phyloP scores from a whole-genome alignment of 805 yeast species.

The Yarrowia sp. region DNA sequence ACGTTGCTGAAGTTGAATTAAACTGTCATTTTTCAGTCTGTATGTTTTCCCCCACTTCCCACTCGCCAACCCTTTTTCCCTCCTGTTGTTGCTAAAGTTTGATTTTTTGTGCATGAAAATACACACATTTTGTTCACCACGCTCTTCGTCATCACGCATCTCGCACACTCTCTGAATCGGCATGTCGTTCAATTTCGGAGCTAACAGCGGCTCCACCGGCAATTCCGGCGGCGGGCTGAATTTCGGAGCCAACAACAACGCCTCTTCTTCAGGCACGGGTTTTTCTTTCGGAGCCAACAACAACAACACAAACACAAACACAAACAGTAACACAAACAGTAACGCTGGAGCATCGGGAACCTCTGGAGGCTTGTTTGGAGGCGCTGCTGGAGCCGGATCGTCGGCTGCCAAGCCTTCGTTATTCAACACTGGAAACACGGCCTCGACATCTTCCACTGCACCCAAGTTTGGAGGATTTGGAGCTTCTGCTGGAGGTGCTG shows the following conservation, averaged over 20 bases:
- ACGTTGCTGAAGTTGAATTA: too few species aligned
- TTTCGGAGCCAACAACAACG: neutral
- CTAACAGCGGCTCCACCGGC: neutral
- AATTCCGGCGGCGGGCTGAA: conserved; percentile 1
- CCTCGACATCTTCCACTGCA: neutral
- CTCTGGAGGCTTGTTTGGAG: conserved; percentile 41
- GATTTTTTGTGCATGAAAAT: conserved; percentile 29
- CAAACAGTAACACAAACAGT: neutral
- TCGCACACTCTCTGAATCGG: too few species aligned
- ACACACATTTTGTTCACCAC: too few species aligned
- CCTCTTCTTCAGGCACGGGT: neutral
- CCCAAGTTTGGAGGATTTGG: conserved; percentile 15
- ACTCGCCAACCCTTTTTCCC: too few species aligned
- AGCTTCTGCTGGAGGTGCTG: neutral
- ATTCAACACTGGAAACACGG: neutral
- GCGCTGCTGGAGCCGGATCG: conserved; percentile 17
- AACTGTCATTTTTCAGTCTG: too few species aligned
- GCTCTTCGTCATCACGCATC: neutral
- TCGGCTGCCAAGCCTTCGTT: conserved; percentile 31
- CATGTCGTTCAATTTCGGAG: too few species aligned
- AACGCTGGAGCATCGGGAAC: neutral
- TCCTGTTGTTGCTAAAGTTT: neutral
- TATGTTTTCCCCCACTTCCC: too few species aligned
- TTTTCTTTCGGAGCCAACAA: conserved; percentile 8
- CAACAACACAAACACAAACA: conserved; percentile 3